phyloP scores from a whole-genome alignment of 192 early-diverging fungal species.

The Phlyctochytrium planicorne region DNA sequence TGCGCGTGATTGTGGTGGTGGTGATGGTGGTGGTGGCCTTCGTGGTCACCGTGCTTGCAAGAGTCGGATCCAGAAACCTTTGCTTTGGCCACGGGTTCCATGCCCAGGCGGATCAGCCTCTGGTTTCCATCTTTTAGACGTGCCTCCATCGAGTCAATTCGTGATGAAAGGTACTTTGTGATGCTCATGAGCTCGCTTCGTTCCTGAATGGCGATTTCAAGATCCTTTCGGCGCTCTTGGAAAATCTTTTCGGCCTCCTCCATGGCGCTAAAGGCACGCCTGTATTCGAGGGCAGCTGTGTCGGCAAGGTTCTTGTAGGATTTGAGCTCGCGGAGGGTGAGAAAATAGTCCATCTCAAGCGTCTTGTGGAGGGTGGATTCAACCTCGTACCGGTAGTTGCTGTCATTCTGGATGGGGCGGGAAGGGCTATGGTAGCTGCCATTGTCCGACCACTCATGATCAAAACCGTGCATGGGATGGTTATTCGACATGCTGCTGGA shows the following conservation, averaged over 20 bases:
- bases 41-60: neutral
- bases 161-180: neutral
- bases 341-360: slow-evolving; percentile 23
- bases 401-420: neutral
- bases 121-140: neutral
- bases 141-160: slow-evolving; percentile 1
- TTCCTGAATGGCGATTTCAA: slow-evolving; percentile 23
- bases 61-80: neutral
- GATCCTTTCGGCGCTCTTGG: slow-evolving; percentile 17
- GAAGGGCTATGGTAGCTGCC: neutral
- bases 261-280: slow-evolving; percentile 12
- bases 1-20: neutral
- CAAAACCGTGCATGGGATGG: neutral
- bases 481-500: neutral
- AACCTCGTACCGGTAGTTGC: slow-evolving; percentile 16
- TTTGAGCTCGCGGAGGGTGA: slow-evolving; percentile 20
- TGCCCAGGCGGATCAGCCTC: neutral
- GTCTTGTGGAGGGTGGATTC: slow-evolving; percentile 30
- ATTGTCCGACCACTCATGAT: neutral
- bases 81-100: neutral
- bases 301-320: slow-evolving; percentile 21
- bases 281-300: slow-evolving; percentile 10
- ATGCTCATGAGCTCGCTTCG: slow-evolving; percentile 9
- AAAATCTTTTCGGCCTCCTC: slow-evolving; percentile 16
- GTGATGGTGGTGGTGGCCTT: no score